Evolutionary conservation across 805 yeast genomes (phyloP).

Genomic region (Candida alai): DNA sequence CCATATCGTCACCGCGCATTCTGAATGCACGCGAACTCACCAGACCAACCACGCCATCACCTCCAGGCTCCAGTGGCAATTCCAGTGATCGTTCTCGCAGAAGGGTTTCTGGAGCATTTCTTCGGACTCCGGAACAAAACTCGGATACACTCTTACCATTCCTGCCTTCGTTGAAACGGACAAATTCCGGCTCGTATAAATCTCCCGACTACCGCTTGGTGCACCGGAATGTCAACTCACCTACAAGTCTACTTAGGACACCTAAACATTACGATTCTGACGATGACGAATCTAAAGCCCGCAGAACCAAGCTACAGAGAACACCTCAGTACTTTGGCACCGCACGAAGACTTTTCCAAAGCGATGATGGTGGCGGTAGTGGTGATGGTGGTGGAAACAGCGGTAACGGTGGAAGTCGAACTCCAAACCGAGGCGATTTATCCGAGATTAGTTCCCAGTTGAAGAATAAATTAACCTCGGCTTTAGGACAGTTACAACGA

Average conservation of each 20-base stretch:
- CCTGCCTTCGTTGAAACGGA: constrained; percentile 37
- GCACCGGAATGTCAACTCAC: constrained; percentile 24
- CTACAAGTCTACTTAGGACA: constrained; percentile 28
- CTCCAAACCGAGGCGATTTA: constrained; percentile 29
- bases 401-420: too few relatives aligned
- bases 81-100: constrained; percentile 1
- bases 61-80: constrained; percentile 12
- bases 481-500: constrained; percentile 37
- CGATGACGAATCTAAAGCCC: constrained; percentile 21
- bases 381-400: too few relatives aligned
- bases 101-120: constrained; percentile 21
- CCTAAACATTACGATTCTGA: constrained; percentile 27
- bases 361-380: constrained; percentile 16
- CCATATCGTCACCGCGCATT: constrained; percentile 31
- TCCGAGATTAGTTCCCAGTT: constrained; percentile 37
- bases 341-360: constrained; percentile 33
- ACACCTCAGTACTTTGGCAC: constrained; percentile 41
- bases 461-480: constrained; percentile 34
- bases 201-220: constrained; percentile 33
- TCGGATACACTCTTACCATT: constrained; percentile 26
- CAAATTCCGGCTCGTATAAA: constrained; percentile 25
- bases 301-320: constrained; percentile 26
- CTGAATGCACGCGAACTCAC: constrained; percentile 17
- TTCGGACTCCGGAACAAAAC: constrained; percentile 33
- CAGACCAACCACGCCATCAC: constrained; percentile 30